These are phyloP conservation scores for Neoboletus brunneissimus DNA, from an alignment of 768 basidiomycete genomes.

Conservation along the genomic window DNA sequence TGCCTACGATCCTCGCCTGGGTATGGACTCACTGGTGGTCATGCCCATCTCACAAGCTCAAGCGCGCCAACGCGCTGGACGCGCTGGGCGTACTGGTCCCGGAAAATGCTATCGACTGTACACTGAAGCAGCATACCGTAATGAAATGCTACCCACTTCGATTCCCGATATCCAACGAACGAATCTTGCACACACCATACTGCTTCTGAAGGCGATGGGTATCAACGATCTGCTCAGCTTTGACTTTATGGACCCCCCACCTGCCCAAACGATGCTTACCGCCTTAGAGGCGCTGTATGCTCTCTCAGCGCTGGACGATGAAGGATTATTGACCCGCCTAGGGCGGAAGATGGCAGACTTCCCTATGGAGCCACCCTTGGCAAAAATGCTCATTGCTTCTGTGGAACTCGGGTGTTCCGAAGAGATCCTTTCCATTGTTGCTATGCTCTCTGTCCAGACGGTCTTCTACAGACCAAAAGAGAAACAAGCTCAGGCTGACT, in stretches of 20 bases:
- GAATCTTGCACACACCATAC: slow-evolving; percentile 87
- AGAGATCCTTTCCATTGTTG: slow-evolving; percentile 94
- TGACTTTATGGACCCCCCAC: slow-evolving; percentile 99
- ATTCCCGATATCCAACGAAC: slow-evolving; percentile 98
- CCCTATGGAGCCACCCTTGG: slow-evolving; percentile 93
- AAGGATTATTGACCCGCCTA: slow-evolving; percentile 89
- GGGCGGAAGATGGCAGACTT: slow-evolving; percentile 99
- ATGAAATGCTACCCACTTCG: slow-evolving; percentile 97
- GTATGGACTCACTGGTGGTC: slow-evolving; percentile 98
- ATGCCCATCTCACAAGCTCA: slow-evolving; percentile 99
- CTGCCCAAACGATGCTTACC: slow-evolving; percentile 94
- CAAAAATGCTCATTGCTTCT: slow-evolving; percentile 98
- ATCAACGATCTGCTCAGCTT: slow-evolving; percentile 97
- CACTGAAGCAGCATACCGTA: slow-evolving; percentile 96
- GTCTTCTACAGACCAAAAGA: slow-evolving; percentile 99
- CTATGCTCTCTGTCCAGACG: slow-evolving; percentile 94
- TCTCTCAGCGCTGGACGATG: slow-evolving; percentile 93
- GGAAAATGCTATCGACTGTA: slow-evolving; percentile 98
- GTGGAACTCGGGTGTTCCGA: slow-evolving; percentile 98
- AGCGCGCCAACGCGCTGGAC: slow-evolving; percentile 91
- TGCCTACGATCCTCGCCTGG: slow-evolving; percentile 93
- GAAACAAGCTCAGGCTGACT: slow-evolving; percentile 98
- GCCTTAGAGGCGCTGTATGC: slow-evolving; percentile 94
- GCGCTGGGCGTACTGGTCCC: slow-evolving; percentile 96
- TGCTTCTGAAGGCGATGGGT: slow-evolving; percentile 98